Evolutionary conservation across 208 protist species (phyloP).

Genomic region (Trypanosoma brucei): DNA sequence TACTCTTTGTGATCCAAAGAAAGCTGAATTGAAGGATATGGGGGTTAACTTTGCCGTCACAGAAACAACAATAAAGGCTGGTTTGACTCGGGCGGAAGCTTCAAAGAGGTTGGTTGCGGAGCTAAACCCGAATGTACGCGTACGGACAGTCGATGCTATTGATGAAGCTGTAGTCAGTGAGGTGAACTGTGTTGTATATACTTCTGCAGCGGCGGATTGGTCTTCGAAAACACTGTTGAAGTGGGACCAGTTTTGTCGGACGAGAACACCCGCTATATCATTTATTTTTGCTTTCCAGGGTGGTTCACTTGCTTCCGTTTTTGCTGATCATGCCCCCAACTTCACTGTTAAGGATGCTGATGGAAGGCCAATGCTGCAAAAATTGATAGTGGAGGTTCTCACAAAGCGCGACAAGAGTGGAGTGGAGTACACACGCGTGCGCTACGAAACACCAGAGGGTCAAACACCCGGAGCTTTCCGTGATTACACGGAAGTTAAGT

Average conservation of each 20-base stretch:
- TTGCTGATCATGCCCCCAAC: constrained; percentile 69
- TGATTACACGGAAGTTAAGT: constrained; percentile 84
- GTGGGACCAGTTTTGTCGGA: constrained; percentile 79
- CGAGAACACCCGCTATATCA: constrained; percentile 50
- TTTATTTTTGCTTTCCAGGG: constrained; percentile 74
- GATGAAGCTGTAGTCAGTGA: constrained; percentile 43
- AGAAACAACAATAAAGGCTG: constrained; percentile 39
- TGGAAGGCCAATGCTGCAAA: constrained; percentile 74
- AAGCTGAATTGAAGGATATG: constrained; percentile 55
- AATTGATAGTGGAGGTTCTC: constrained; percentile 61
- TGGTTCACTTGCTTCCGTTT: constrained; percentile 70
- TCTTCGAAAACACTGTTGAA: constrained; percentile 52
- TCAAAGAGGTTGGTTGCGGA: constrained; percentile 68
- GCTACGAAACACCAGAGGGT: constrained; percentile 81
- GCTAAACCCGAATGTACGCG: constrained; percentile 86
- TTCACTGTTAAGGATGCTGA: constrained; percentile 83
- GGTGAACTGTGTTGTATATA: constrained; percentile 68
- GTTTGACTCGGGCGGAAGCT: constrained; percentile 54
- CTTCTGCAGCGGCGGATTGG: constrained; percentile 64
- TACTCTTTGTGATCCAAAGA: constrained; percentile 69
- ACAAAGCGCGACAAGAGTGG: constrained; percentile 56
- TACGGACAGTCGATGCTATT: constrained; percentile 50
- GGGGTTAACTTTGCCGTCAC: constrained; percentile 89
- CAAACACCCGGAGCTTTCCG: constrained; percentile 74
- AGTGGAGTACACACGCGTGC: constrained; percentile 63